phyloP scores from a whole-genome alignment of 2,329 filamentous ascomycete genomes.

The Cryphonectria naterciae region DNA sequence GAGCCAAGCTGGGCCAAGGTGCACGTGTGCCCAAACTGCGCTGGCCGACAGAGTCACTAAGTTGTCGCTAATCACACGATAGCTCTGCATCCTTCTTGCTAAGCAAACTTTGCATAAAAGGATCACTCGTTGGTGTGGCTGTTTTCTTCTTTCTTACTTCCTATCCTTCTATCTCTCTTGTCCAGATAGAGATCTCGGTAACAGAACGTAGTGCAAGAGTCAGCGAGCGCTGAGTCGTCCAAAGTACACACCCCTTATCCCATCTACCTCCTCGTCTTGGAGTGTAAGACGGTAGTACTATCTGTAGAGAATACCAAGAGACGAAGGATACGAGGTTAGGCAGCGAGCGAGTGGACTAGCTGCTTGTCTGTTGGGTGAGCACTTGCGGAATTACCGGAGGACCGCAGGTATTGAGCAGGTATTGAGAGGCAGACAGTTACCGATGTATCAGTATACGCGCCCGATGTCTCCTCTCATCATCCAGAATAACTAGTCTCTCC shows the following conservation, averaged over 20 bases:
- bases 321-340: background rate
- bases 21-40: background rate
- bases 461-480: background rate
- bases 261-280: background rate
- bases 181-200: background rate
- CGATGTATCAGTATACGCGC: background rate
- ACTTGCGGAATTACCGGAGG: background rate
- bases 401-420: background rate
- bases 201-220: background rate
- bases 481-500: background rate
- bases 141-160: no score
- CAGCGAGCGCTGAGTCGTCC: background rate
- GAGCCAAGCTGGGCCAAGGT: background rate
- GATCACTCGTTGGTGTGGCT: background rate
- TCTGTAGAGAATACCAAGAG: background rate
- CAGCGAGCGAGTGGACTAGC: background rate
- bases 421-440: background rate
- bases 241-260: background rate
- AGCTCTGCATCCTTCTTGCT: conserved; percentile 6
- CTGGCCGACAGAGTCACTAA: background rate
- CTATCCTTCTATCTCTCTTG: background rate
- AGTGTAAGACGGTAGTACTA: background rate
- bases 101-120: background rate
- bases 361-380: background rate
- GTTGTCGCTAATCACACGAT: background rate